phyloP scores from a whole-genome alignment of 768 basidiomycete genomes.

The Xerocomellus intermedius region DNA sequence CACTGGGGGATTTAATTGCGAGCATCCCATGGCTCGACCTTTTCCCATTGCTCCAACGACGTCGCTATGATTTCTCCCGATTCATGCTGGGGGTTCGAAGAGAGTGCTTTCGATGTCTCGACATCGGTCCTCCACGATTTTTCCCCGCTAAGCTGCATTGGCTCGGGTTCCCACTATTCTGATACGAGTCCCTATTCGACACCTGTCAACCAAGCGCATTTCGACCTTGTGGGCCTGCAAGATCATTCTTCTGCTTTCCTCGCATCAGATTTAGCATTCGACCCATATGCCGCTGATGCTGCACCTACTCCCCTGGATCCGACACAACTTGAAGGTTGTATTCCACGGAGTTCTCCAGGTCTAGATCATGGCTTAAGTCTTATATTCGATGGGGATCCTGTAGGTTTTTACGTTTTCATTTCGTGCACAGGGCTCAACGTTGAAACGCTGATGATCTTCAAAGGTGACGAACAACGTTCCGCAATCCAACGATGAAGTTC shows the following conservation, averaged over 20 bases:
- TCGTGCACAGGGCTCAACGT: neutral
- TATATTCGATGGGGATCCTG: neutral
- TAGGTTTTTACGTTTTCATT: neutral
- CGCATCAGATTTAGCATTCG: neutral
- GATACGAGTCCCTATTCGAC: neutral
- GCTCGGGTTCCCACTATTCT: neutral
- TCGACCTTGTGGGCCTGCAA: neutral
- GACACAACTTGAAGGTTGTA: neutral
- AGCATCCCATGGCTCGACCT: neutral
- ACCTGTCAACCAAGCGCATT: neutral
- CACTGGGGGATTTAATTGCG: neutral
- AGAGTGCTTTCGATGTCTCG: neutral
- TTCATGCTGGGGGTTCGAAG: neutral
- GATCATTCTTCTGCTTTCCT: neutral
- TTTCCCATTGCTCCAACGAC: neutral
- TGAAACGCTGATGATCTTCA: neutral
- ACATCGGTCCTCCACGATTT: too few species aligned
- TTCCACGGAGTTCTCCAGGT: neutral
- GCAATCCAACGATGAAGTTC: neutral
- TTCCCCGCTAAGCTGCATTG: neutral
- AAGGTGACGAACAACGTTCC: neutral
- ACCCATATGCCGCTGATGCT: too few species aligned
- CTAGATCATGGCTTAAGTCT: neutral
- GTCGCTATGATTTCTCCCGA: neutral
- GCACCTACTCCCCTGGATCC: neutral